Base-by-base conservation (phyloP, 768 basidiomycete genomes). In the Russula foetens region DNA sequence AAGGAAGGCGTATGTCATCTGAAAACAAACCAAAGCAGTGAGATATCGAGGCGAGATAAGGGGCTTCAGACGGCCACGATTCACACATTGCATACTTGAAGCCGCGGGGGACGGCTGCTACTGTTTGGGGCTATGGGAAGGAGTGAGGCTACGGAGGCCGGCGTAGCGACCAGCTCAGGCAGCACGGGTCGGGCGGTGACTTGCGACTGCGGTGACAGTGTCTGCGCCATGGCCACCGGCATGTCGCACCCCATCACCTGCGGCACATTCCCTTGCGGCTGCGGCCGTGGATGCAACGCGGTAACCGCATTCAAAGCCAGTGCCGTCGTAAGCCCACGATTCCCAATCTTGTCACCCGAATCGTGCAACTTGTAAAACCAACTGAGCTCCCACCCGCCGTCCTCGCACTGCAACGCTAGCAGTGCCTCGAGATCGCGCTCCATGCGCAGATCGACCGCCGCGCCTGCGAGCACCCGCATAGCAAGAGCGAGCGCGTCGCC, bases 281-380 rank as follows among this genome's bases (percentile, higher is more conserved):
- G 53, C 11, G 31, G 12, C 4, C 17, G 31, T 4, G 29, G 14
- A 4, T 63, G 51, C 63, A 74, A 66, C 2, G 69, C 70, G 50
- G 74, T 69, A 43, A 83, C 73, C 8, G 82, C 82, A 39, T 77
- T 78, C 60, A 83, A 68, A 14, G 82, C 81, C 26, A 83, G 65
- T 1, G 81, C 81, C 24, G 82, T 83, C 2, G 78, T 77, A 23
- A 83, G 70, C 0, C 83, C 82, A 7, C 79, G 75, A 68, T 84
- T 84, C 14, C 80, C 78, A 29, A 84, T 79, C 52, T 70, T 73
- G 51, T 81, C 68, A 0, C 75, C 77, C 0, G 78, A 75, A 0
- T 74, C 73, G 4, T 79, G 80, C 58, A 79, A 82, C 68, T 77
- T 80, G 72, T 81, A 84, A 21, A 84, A 72, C 80, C 81, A 83